Base-by-base conservation (phyloP, 768 basidiomycete genomes). In the Piloderma croceum region DNA sequence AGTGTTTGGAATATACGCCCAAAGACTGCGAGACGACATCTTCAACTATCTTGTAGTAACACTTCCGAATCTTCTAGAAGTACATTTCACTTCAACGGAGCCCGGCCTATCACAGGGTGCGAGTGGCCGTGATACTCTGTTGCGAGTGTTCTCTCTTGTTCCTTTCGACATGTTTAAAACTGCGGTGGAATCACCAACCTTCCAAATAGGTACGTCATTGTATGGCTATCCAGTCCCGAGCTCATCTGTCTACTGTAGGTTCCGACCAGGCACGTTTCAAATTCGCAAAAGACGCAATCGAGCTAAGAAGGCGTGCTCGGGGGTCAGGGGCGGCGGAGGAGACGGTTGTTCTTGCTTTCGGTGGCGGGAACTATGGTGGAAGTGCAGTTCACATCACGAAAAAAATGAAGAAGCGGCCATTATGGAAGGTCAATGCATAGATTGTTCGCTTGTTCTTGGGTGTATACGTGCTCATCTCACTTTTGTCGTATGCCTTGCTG, bases 311-410 rank as follows among this genome's bases (percentile, higher is more conserved):
- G 63, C 79, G 77, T 56, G 74, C 78, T 34, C 77, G 81, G 46
- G 81, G 78, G 39, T 66, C 73, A 46, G 79, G 83, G 41, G 79
- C 77, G 44, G n/a, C n/a, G n/a, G 86, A 88, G 61, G 90, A 92
- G 64, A 88, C 86, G n/a, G 90, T 93, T 31, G 90, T 94, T 38
- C 70, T 93, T 50, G 89, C 88, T 25, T 90, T 92, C 64, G 86
- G 86, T 43, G 83, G 79, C 46, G 71, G 69, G 50, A 80, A 70
- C 49, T 70, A 69, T 61, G 80, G 71, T 37, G 77, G 74, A 42
- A 89, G 81, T 53, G 77, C 83, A 40, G 88, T 93, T 51, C 87
- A 90, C 60, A 73, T 94, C 57, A 90, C 90, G 34, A 77, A 89
- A 49, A 91, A 92, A 65, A 68, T 83, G 69, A 83, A 83, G 64